These are phyloP conservation scores for Chlorociboria aeruginascens DNA, from an alignment of 495 filamentous ascomycete species.

Conservation along the genomic window DNA sequence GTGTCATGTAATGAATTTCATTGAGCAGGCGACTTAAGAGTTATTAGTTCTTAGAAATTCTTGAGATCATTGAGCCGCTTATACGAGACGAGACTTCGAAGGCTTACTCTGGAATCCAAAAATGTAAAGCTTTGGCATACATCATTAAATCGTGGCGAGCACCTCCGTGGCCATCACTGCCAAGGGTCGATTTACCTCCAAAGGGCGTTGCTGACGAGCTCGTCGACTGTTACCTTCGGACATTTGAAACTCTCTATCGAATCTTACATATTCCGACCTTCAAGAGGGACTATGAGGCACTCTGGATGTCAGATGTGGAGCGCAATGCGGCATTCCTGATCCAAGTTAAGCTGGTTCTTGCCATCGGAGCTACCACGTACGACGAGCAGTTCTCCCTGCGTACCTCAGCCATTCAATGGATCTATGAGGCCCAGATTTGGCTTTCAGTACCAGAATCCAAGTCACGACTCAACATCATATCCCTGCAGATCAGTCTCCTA, in stretches of 20 bases:
- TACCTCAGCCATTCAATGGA: slow-evolving; percentile 26
- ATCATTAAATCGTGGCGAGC: slow-evolving; percentile 30
- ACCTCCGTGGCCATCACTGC: slow-evolving; percentile 30
- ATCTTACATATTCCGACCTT: slow-evolving; percentile 47
- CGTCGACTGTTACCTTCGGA: slow-evolving; percentile 31
- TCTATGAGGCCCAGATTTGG: slow-evolving; percentile 44
- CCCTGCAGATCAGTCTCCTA: slow-evolving; percentile 44
- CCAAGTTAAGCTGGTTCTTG: slow-evolving; percentile 40
- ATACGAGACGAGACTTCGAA: slow-evolving; percentile 24
- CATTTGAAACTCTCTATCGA: slow-evolving; percentile 35
- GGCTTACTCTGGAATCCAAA: slow-evolving; percentile 21
- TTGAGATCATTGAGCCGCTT: slow-evolving; percentile 27
- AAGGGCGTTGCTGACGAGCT: slow-evolving; percentile 35
- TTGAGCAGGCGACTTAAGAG: slow-evolving; percentile 3
- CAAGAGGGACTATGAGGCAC: slow-evolving; percentile 31
- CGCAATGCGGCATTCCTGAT: slow-evolving; percentile 27
- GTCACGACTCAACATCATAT: slow-evolving; percentile 37
- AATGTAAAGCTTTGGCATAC: slow-evolving; percentile 34
- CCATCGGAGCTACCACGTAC: slow-evolving; percentile 34
- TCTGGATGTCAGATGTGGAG: slow-evolving; percentile 24
- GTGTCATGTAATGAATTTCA: neutral
- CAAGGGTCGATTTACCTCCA: slow-evolving; percentile 29
- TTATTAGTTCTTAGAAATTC: slow-evolving; percentile 28
- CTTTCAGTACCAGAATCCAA: slow-evolving; percentile 38
- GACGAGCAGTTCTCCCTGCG: slow-evolving; percentile 21